Conservation (phyloP, 2,329 filamentous ascomycete species). For the Diaporthe ilicicola region DNA sequence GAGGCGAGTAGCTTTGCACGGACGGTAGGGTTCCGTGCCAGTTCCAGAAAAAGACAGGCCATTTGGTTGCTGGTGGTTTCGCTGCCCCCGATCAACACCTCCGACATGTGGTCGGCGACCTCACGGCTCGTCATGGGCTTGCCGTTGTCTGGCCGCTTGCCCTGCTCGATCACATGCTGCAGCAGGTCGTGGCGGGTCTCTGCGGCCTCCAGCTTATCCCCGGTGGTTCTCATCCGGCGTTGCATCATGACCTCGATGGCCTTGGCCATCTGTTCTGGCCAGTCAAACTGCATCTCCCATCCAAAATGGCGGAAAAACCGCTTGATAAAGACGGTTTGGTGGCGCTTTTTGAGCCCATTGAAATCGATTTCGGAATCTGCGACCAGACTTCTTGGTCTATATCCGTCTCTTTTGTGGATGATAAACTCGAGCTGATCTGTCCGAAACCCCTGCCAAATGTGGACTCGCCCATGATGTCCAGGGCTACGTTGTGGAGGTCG, state of each 20-base stretch:
- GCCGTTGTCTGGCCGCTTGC: slow-evolving; percentile 17
- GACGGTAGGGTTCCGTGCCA: slow-evolving; percentile 37
- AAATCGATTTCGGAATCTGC: slow-evolving; percentile 35
- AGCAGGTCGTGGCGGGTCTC: slow-evolving; percentile 28
- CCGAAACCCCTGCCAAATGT: slow-evolving; percentile 40
- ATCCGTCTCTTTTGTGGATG: slow-evolving; percentile 25
- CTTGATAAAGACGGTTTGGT: slow-evolving; percentile 34
- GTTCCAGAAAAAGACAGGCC: slow-evolving; percentile 38
- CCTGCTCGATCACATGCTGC: slow-evolving; percentile 34
- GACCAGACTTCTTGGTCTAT: slow-evolving; percentile 33
- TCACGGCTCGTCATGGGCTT: slow-evolving; percentile 31
- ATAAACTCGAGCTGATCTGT: slow-evolving; percentile 36
- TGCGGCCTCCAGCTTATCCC: not conserved
- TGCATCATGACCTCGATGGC: slow-evolving; percentile 27
- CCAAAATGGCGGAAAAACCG: slow-evolving; percentile 30
- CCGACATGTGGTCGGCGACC: slow-evolving; percentile 10
- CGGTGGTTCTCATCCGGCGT: slow-evolving; percentile 6
- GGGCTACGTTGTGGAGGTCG: slow-evolving; percentile 39
- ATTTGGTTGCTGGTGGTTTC: slow-evolving; percentile 39
- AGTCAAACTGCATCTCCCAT: slow-evolving; percentile 33
- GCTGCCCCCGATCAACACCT: slow-evolving; percentile 38
- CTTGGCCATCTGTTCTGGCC: slow-evolving; percentile 33
- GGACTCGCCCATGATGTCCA: slow-evolving; percentile 40
- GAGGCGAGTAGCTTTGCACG: slow-evolving; percentile 31
- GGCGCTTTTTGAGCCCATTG: slow-evolving; percentile 31